A percentile compares a stretch with the other conserved stretches of the same genome.
Conservation (phyloP, 169 alveolate species). For the Plasmodium blacklocki region DNA sequence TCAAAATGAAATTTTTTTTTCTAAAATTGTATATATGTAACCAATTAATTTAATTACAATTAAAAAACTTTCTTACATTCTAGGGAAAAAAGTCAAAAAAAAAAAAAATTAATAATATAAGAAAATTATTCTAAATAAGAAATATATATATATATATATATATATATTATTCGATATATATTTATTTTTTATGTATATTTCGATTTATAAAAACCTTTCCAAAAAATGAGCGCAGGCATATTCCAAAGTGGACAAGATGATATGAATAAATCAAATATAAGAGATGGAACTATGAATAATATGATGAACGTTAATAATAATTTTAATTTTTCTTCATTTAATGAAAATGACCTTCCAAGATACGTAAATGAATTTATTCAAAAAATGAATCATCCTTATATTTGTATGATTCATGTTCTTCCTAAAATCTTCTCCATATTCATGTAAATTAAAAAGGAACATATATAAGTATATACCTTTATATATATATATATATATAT, state of each 20-base stretch:
- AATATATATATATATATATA: neutral
- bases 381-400: slow-evolving; percentile 57
- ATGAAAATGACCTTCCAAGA: slow-evolving; percentile 10
- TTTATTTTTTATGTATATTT: neutral
- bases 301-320: slow-evolving; percentile 28
- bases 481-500: neutral
- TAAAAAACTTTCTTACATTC: too few species aligned
- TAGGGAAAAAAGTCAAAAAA: too few species aligned
- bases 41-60: too few species aligned
- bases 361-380: slow-evolving; percentile 27
- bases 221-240: slow-evolving; percentile 28
- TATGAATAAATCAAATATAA: neutral
- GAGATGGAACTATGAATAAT: neutral
- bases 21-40: too few species aligned
- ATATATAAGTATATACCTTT: neutral
- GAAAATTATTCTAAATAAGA: neutral
- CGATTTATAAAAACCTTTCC: neutral
- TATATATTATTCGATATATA: neutral
- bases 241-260: slow-evolving; percentile 16
- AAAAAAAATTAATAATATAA: too few species aligned
- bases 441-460: slow-evolving; percentile 19
- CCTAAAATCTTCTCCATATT: slow-evolving; percentile 40
- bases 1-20: too few species aligned
- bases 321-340: slow-evolving; percentile 5
- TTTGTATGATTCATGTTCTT: slow-evolving; percentile 56